Conservation (phyloP, 2,329 filamentous ascomycete genomes). For the Colletotrichum tropicicola region DNA sequence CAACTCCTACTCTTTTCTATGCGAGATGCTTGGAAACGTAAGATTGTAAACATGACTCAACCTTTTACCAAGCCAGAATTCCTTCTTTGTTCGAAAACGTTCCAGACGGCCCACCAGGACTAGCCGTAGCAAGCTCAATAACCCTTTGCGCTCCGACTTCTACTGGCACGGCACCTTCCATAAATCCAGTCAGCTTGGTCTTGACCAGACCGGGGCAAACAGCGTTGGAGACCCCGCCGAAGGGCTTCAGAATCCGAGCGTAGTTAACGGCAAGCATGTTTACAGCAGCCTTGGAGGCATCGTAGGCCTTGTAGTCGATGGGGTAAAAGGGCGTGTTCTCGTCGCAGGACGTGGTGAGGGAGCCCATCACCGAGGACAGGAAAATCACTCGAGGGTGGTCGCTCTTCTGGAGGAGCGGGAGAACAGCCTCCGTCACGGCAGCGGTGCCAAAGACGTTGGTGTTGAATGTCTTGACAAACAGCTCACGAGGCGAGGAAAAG, state of each 20-base stretch:
- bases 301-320: constrained; percentile 44
- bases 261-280: constrained; percentile 50
- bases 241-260: constrained; percentile 38
- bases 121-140: constrained; percentile 40
- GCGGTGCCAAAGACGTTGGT: constrained; percentile 47
- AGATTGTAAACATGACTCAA: too few species aligned
- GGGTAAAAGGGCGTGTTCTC: constrained; percentile 36
- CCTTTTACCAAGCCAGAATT: constrained; percentile 29
- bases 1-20: too few species aligned
- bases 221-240: constrained; percentile 43
- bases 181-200: constrained; percentile 37
- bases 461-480: constrained; percentile 46
- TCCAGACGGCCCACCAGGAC: constrained; percentile 38
- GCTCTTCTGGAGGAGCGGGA: constrained; percentile 40
- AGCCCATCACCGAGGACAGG: constrained; percentile 46
- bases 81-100: constrained; percentile 39
- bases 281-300: constrained; percentile 51
- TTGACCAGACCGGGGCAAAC: constrained; percentile 48
- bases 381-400: constrained; percentile 44
- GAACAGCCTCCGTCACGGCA: constrained; percentile 36
- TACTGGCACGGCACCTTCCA: constrained; percentile 24
- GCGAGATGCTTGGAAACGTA: too few species aligned
- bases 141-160: constrained; percentile 40
- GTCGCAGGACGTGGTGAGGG: constrained; percentile 39
- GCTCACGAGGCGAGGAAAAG: constrained; percentile 38